These are phyloP conservation scores for Colletotrichum sp. DNA, from an alignment of 2,329 filamentous ascomycete species.

Conservation along the genomic window DNA sequence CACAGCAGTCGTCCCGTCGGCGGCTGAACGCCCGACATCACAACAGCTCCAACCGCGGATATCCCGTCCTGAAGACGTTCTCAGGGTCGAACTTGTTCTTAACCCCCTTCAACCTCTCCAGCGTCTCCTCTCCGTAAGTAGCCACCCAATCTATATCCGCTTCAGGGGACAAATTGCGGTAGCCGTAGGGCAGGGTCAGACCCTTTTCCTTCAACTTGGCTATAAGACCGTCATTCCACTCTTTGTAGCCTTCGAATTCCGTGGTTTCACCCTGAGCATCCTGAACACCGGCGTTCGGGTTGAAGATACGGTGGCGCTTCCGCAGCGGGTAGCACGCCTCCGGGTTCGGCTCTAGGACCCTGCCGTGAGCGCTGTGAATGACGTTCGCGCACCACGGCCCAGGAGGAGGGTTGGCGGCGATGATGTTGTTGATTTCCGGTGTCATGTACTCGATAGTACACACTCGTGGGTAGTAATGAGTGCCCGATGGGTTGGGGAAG, in stretches of 20 bases:
- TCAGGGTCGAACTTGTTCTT: constrained; percentile 19
- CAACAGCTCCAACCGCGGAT: not conserved
- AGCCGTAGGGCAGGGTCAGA: constrained; percentile 31
- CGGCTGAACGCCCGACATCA: not conserved
- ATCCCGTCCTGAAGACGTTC: constrained; percentile 16
- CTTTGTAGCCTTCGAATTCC: constrained; percentile 19
- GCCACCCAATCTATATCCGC: constrained; percentile 27
- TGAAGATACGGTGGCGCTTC: constrained; percentile 32
- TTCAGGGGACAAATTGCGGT: constrained; percentile 6
- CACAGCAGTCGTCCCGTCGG: not conserved
- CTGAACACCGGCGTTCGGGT: constrained; percentile 26
- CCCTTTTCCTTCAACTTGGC: constrained; percentile 34
- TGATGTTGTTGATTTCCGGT: not conserved
- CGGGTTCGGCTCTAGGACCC: not conserved
- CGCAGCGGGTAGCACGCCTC: constrained; percentile 30
- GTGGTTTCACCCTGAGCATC: constrained; percentile 29
- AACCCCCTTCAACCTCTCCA: constrained; percentile 14
- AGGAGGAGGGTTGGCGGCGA: not conserved
- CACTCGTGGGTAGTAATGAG: not conserved
- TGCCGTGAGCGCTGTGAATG: constrained; percentile 5
- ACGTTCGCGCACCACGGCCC: not conserved
- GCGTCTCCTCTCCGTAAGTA: constrained; percentile 33
- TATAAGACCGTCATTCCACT: constrained; percentile 24
- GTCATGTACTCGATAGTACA: not conserved
- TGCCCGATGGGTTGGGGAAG: not conserved